These are phyloP conservation scores for Mycena belliarum DNA, from an alignment of 768 basidiomycete species.

Conservation along the genomic window DNA sequence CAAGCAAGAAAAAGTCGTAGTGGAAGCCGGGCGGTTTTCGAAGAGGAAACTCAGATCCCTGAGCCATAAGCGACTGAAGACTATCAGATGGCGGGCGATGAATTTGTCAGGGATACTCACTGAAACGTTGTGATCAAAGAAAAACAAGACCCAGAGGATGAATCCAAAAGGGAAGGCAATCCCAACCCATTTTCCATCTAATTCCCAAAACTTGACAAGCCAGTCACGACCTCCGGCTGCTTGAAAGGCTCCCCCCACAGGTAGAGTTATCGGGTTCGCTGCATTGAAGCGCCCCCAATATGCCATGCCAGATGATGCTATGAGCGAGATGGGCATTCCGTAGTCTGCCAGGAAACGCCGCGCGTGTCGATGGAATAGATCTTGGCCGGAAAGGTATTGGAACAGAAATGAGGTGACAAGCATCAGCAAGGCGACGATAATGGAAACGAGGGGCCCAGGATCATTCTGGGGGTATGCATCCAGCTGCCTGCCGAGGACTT, in stretches of 20 bases:
- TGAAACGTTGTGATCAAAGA: constrained; percentile 94
- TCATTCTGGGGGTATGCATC: constrained; percentile 32
- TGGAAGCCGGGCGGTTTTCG: constrained; percentile 89
- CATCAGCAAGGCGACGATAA: constrained; percentile 79
- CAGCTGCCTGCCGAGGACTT: constrained; percentile 79
- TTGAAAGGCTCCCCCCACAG: constrained; percentile 66
- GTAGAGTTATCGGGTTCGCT: constrained; percentile 64
- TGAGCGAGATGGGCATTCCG: constrained; percentile 86
- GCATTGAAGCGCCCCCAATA: constrained; percentile 82
- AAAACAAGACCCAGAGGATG: constrained; percentile 87
- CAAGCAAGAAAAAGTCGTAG: constrained; percentile 89
- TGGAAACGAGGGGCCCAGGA: constrained; percentile 58
- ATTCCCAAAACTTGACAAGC: constrained; percentile 88
- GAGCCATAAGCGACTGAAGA: constrained; percentile 83
- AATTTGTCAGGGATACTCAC: constrained; percentile 45
- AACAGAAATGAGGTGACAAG: constrained; percentile 75
- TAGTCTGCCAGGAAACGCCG: constrained; percentile 83
- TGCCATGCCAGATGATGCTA: constrained; percentile 74
- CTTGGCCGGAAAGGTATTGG: constrained; percentile 58
- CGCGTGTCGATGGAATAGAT: constrained; percentile 72
- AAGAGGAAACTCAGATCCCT: constrained; percentile 85
- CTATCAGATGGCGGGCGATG: constrained; percentile 2
- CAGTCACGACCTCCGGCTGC: constrained; percentile 74
- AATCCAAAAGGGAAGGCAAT: constrained; percentile 89
- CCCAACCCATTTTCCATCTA: constrained; percentile 87